Evolutionary conservation across 2,329 filamentous ascomycete genomes (phyloP).

Genomic region (Aureobasidium sp.): DNA sequence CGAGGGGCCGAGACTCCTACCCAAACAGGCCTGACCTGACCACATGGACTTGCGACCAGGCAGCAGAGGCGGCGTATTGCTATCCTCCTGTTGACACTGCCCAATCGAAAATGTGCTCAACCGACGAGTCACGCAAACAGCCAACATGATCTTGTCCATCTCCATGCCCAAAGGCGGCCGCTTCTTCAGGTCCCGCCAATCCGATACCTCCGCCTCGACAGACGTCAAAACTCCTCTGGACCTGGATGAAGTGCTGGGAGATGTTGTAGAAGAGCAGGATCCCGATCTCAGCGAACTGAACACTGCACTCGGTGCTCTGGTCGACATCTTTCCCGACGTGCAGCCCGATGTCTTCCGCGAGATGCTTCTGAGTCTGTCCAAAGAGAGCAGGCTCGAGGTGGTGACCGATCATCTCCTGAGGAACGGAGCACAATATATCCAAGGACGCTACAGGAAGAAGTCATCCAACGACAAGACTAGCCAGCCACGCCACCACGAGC

Average conservation of each 20-base stretch:
- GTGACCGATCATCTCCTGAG: slow-evolving; percentile 72
- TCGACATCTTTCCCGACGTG: slow-evolving; percentile 70
- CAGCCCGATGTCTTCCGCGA: slow-evolving; percentile 76
- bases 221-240: neutral
- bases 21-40: neutral
- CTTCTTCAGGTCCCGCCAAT: slow-evolving; percentile 1
- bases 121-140: neutral
- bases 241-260: neutral
- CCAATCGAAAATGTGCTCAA: neutral
- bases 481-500: neutral
- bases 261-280: slow-evolving; percentile 38
- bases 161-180: slow-evolving; percentile 15
- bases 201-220: neutral
- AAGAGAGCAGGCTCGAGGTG: slow-evolving; percentile 68
- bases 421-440: slow-evolving; percentile 62
- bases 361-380: slow-evolving; percentile 67
- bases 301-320: slow-evolving; percentile 58
- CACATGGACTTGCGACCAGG: neutral
- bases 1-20: neutral
- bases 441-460: slow-evolving; percentile 49
- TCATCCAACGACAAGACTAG: neutral
- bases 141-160: slow-evolving; percentile 16
- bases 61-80: slow-evolving; percentile 3
- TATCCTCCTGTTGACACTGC: slow-evolving; percentile 3
- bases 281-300: slow-evolving; percentile 65